Evolutionary conservation across 495 filamentous ascomycete genomes (phyloP).

Genomic region (Aspergillus steynii): DNA sequence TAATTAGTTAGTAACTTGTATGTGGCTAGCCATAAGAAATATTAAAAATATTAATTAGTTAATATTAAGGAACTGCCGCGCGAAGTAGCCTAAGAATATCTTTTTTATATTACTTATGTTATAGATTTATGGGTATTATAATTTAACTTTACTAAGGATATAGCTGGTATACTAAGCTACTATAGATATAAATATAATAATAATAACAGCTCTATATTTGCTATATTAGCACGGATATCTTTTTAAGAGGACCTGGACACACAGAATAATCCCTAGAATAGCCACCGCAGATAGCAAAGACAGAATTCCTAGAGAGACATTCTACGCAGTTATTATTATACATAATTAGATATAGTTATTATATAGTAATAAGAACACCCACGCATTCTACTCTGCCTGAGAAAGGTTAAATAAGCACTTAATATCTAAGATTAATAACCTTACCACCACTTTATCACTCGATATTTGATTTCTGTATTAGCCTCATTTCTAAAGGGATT

Average conservation of each 20-base stretch:
- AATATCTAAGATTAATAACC: not conserved
- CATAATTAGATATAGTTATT: not conserved
- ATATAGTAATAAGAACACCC: slow-evolving; percentile 11
- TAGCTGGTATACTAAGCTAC: slow-evolving; percentile 56
- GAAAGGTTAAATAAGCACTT: not conserved
- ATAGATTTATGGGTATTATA: slow-evolving; percentile 50
- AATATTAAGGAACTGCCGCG: slow-evolving; percentile 60
- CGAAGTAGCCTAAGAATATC: slow-evolving; percentile 62
- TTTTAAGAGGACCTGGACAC: slow-evolving; percentile 14
- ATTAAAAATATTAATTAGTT: slow-evolving; percentile 65
- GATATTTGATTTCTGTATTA: slow-evolving; percentile 41
- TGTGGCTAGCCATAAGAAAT: slow-evolving; percentile 74
- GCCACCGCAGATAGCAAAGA: slow-evolving; percentile 64
- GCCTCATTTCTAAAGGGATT: slow-evolving; percentile 48
- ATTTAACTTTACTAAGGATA: slow-evolving; percentile 36
- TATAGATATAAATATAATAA: slow-evolving; percentile 63
- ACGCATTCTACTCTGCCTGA: slow-evolving; percentile 39
- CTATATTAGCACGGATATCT: not conserved
- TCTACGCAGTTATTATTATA: slow-evolving; percentile 63
- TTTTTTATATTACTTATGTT: slow-evolving; percentile 71
- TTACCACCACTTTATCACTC: slow-evolving; percentile 48
- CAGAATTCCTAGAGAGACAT: slow-evolving; percentile 65
- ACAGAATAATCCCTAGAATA: slow-evolving; percentile 58
- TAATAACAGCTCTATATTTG: slow-evolving; percentile 42
- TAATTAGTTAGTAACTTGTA: no score